Percentiles rank a stretch among this genome's conserved stretches.
Conservation (phyloP, 73 alveolate genomes). For the Paramecium sexaurelia region DNA sequence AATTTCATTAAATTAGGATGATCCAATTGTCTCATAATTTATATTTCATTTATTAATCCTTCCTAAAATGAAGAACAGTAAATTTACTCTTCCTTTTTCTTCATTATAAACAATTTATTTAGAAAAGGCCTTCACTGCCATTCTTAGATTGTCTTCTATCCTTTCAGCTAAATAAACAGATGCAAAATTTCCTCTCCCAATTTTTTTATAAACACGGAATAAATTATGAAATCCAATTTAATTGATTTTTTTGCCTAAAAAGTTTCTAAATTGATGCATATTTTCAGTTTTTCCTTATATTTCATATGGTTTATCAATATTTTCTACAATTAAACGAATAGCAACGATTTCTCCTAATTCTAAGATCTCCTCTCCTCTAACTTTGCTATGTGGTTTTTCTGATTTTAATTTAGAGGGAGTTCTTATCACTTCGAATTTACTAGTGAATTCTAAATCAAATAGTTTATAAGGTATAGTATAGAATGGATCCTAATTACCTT, state of each 20-base stretch:
- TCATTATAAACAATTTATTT: constrained; percentile 59
- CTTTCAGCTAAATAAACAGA: constrained; percentile 68
- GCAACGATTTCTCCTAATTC: constrained; percentile 41
- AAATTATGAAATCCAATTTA: constrained; percentile 66
- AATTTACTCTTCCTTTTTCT: constrained; percentile 67
- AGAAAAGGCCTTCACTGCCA: constrained; percentile 70
- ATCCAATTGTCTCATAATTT: constrained; percentile 55
- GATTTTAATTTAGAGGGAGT: background rate
- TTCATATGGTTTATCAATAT: constrained; percentile 13
- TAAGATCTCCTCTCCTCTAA: constrained; percentile 44
- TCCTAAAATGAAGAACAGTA: constrained; percentile 14
- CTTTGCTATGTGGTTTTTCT: background rate
- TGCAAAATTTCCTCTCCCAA: constrained; percentile 69
- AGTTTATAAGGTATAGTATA: background rate
- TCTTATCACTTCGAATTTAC: constrained; percentile 39
- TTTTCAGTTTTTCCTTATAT: background rate
- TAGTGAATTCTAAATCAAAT: constrained; percentile 6
- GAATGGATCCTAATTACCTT: background rate
- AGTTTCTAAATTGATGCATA: background rate
- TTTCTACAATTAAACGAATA: background rate
- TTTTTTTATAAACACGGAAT: constrained; percentile 63
- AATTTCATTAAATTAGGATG: constrained; percentile 66
- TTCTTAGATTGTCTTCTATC: constrained; percentile 57
- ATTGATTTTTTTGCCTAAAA: constrained; percentile 14
- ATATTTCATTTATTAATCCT: constrained; percentile 66